Conservation (phyloP, 2,329 filamentous ascomycete genomes). For the Aspergillus nomiae region DNA sequence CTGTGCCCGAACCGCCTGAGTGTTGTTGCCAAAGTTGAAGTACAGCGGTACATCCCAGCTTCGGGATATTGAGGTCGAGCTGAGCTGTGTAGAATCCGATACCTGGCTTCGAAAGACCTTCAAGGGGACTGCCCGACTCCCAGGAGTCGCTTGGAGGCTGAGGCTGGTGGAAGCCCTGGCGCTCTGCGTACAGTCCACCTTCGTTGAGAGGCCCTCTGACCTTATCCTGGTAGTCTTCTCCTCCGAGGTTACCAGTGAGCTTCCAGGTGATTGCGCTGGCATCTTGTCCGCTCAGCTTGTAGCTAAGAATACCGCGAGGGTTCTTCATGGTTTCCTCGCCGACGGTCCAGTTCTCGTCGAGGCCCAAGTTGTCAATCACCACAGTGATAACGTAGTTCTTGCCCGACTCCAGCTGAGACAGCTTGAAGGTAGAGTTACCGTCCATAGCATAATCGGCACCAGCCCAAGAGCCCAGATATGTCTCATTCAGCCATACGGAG, state of each 20-base stretch:
- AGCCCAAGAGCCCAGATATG: slow-evolving; percentile 65
- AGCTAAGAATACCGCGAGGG: slow-evolving; percentile 57
- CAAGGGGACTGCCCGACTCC: slow-evolving; percentile 37
- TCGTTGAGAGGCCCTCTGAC: slow-evolving; percentile 60
- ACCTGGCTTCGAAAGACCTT: slow-evolving; percentile 49
- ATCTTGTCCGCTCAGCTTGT: slow-evolving; percentile 42
- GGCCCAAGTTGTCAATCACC: slow-evolving; percentile 71
- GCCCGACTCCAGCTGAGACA: slow-evolving; percentile 56
- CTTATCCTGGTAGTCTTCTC: slow-evolving; percentile 56
- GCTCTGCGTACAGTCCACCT: slow-evolving; percentile 58
- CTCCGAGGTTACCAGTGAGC: slow-evolving; percentile 60
- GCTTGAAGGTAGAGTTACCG: slow-evolving; percentile 58
- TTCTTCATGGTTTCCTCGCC: slow-evolving; percentile 61
- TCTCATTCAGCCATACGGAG: slow-evolving; percentile 66
- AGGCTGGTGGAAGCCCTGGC: slow-evolving; percentile 59
- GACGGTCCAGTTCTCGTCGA: slow-evolving; percentile 66
- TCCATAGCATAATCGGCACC: slow-evolving; percentile 55
- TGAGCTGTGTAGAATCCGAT: slow-evolving; percentile 56
- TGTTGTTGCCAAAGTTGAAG: slow-evolving; percentile 51
- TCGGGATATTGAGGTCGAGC: slow-evolving; percentile 54
- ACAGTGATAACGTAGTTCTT: slow-evolving; percentile 66
- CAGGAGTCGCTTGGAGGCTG: slow-evolving; percentile 42
- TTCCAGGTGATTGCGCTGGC: slow-evolving; percentile 52
- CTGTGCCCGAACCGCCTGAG: slow-evolving; percentile 58
- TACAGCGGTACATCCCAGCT: slow-evolving; percentile 59